These are phyloP conservation scores for Zarea fungicola DNA, from an alignment of 2,329 filamentous ascomycete species.

Conservation along the genomic window DNA sequence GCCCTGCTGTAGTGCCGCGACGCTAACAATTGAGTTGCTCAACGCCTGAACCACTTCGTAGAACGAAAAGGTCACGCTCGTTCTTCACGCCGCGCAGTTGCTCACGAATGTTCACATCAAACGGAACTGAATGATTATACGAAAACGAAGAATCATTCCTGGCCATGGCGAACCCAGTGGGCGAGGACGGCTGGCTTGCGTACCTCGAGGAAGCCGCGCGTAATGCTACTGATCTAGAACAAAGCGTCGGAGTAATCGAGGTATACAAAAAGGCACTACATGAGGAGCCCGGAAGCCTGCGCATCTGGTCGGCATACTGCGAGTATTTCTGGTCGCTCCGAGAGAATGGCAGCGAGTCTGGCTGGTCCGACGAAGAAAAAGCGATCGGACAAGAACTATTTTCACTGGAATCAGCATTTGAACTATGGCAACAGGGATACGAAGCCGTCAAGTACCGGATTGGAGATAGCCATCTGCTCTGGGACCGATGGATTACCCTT, in stretches of 20 bases:
- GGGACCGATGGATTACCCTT: slow-evolving; percentile 72
- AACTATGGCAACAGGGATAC: slow-evolving; percentile 67
- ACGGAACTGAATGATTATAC: not conserved
- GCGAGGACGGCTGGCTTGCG: slow-evolving; percentile 72
- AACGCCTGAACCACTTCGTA: too few species aligned
- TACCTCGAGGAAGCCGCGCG: slow-evolving; percentile 68
- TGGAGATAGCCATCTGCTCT: slow-evolving; percentile 70
- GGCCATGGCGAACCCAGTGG: slow-evolving; percentile 54
- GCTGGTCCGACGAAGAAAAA: slow-evolving; percentile 63
- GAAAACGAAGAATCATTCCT: slow-evolving; percentile 12
- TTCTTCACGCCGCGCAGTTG: too few species aligned
- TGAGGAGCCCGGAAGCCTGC: slow-evolving; percentile 68
- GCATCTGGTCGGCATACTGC: slow-evolving; percentile 72
- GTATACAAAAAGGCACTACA: slow-evolving; percentile 63
- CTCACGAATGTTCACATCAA: not conserved
- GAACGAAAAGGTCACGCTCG: too few species aligned
- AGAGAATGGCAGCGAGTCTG: slow-evolving; percentile 49
- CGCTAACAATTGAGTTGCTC: too few species aligned
- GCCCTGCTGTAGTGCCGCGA: too few species aligned
- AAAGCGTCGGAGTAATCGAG: slow-evolving; percentile 65
- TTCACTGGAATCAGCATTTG: slow-evolving; percentile 59
- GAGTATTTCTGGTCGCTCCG: slow-evolving; percentile 73
- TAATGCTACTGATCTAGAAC: slow-evolving; percentile 56
- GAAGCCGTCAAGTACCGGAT: slow-evolving; percentile 68
- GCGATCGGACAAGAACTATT: slow-evolving; percentile 67